Conservation (phyloP, 371 early-diverging fungal species). For the Rhizopus microsporus region DNA sequence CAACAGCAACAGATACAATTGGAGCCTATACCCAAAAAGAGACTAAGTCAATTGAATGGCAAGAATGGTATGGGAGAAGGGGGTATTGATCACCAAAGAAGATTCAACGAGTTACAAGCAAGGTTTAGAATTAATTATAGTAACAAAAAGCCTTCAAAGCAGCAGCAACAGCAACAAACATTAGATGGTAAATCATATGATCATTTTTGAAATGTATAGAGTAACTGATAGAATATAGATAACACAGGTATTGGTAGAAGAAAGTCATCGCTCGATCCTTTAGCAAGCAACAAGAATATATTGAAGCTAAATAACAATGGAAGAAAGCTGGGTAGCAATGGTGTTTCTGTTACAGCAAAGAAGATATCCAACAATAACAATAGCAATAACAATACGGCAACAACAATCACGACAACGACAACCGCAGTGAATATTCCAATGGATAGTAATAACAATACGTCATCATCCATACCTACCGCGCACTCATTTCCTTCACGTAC, state of each 20-base stretch:
- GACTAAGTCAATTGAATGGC: background rate
- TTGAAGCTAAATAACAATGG: slow-evolving; percentile 8
- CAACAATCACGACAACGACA: slow-evolving; percentile 4
- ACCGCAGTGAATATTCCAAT: slow-evolving; percentile 5
- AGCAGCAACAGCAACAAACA: slow-evolving; percentile 5
- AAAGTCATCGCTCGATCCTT: slow-evolving; percentile 17
- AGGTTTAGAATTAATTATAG: slow-evolving; percentile 28
- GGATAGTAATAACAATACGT: background rate
- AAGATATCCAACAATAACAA: background rate
- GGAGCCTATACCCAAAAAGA: slow-evolving; percentile 20
- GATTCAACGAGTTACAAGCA: slow-evolving; percentile 32
- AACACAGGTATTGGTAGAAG: slow-evolving; percentile 1
- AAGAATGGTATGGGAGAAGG: background rate
- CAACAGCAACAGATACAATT: slow-evolving; percentile 1
- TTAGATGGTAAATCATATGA: slow-evolving; percentile 5
- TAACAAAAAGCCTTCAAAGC: slow-evolving; percentile 20
- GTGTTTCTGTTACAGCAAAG: background rate
- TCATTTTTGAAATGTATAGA: too few species aligned
- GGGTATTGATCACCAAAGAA: slow-evolving; percentile 29
- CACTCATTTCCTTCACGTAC: slow-evolving; percentile 31
- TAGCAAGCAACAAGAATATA: slow-evolving; percentile 6
- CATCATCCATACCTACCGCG: background rate
- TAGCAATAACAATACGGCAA: background rate
- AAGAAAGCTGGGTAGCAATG: slow-evolving; percentile 6
- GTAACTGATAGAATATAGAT: slow-evolving; percentile 1